Evolutionary conservation across 371 early-diverging fungal genomes (phyloP), one percentile per base, ranked within the genome.

Genomic region (Massospora cicadina): DNA sequence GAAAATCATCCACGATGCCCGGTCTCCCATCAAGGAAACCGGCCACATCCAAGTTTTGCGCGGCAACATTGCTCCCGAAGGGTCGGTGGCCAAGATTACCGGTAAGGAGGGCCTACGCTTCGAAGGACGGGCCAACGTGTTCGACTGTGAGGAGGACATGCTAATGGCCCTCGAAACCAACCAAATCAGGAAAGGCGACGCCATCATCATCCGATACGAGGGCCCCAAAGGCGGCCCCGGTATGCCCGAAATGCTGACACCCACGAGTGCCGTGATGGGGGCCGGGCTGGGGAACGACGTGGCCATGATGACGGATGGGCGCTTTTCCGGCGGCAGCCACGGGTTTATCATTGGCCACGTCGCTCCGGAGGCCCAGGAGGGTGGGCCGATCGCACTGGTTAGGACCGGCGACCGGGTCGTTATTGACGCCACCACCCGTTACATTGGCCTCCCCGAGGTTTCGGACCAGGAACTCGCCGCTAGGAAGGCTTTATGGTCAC

Each of bases 281-380:
- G 98, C 98, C 26, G 98, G 98, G 7, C 81, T 97, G 55, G 95
- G 98, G 68, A 83, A 95, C 60, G 89, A 94, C 72, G 95, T 95
- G 56, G 95, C 95, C 1, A 77, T 97, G 63, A 72, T 97, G 62
- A 97, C 98, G 12, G 98, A 97, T 68, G 98, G 95, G 54, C 86
- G 95, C 60, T 97, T 97, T 86, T 93, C 93, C 55, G 98, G 98
- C 66, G 98, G 91, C 24, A 86, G 86, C 71, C 98, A 97, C 73
- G 86, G 95, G 28, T 97, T 95, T 70, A 94, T 97, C 68, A 91
- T 95, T 69, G 95, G 98, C n/a, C 98, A 97, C 74, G 87, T 97
- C 65, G 84, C 92, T 2, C 98, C 98, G 12, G 98, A 97, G 77
- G 98, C 98, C 2, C 91, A 93, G 70, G 89, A 79, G 1, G 98